Evolutionary conservation across 768 basidiomycete species (phyloP).

Genomic region (Chlorophyllum brunneum): DNA sequence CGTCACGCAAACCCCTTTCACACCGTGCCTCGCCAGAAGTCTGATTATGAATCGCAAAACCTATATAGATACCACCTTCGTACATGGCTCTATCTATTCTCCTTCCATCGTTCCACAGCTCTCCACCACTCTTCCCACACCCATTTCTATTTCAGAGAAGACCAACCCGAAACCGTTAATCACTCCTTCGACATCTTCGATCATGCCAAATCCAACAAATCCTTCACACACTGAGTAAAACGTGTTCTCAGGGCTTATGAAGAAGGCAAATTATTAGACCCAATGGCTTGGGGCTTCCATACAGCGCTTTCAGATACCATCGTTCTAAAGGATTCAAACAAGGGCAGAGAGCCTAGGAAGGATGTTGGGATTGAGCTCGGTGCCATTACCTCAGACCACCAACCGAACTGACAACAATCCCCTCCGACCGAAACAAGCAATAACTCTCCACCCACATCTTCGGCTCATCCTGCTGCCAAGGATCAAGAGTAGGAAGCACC

Average conservation of each 20-base stretch:
- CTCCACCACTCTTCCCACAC: constrained; percentile 64
- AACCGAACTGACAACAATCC: too few relatives aligned
- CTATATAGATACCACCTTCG: constrained; percentile 63
- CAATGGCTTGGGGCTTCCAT: constrained; percentile 61
- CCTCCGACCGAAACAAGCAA: too few relatives aligned
- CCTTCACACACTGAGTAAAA: constrained; percentile 57
- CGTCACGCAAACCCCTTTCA: constrained; percentile 47
- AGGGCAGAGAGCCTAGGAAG: too few relatives aligned
- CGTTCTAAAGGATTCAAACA: constrained; percentile 50
- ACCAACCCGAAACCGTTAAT: constrained; percentile 50
- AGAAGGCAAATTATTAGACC: constrained; percentile 62
- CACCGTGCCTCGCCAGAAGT: constrained; percentile 62
- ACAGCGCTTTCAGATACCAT: constrained; percentile 61
- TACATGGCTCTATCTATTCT: constrained; percentile 64
- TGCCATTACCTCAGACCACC: too few relatives aligned
- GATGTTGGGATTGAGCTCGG: too few relatives aligned
- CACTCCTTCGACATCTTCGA: constrained; percentile 66
- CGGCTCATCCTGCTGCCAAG: too few relatives aligned
- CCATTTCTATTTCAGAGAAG: constrained; percentile 65
- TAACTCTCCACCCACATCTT: too few relatives aligned
- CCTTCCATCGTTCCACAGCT: constrained; percentile 63
- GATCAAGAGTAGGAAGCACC: too few relatives aligned
- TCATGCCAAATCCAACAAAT: constrained; percentile 55
- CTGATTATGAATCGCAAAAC: constrained; percentile 64
- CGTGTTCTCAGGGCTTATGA: constrained; percentile 68